Evolutionary conservation across 495 filamentous ascomycete genomes (phyloP).

Genomic region (Xylaria castorea): DNA sequence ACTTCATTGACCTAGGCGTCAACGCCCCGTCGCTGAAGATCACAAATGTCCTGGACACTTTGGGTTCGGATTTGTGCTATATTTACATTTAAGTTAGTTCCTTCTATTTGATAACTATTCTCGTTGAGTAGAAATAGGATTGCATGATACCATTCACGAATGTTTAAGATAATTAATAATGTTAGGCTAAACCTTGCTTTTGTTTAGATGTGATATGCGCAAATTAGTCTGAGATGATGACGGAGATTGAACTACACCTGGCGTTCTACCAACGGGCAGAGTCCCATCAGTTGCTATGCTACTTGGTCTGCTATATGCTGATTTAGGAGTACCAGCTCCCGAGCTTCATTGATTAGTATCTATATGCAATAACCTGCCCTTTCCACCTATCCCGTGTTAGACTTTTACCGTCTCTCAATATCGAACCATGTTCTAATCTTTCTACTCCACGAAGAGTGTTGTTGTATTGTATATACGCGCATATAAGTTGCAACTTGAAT

Average conservation of each 20-base stretch:
- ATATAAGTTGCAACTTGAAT: background rate
- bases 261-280: background rate
- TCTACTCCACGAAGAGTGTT: background rate
- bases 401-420: background rate
- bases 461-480: background rate
- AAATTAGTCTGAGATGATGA: background rate
- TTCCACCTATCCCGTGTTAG: background rate
- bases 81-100: constrained; percentile 48
- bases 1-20: constrained; percentile 48
- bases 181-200: background rate
- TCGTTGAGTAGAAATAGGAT: background rate
- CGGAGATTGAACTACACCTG: background rate
- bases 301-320: background rate
- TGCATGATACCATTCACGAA: constrained; percentile 8
- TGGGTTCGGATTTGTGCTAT: constrained; percentile 57
- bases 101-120: background rate
- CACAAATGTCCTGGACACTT: constrained; percentile 51
- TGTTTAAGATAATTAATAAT: background rate
- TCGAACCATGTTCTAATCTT: background rate
- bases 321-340: background rate
- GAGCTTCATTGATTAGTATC: background rate
- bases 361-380: background rate
- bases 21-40: constrained; percentile 51
- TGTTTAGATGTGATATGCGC: background rate
- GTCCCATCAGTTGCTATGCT: background rate